phyloP scores from a whole-genome alignment of 2,329 filamentous ascomycete genomes.

The Pezicula radicicola region DNA sequence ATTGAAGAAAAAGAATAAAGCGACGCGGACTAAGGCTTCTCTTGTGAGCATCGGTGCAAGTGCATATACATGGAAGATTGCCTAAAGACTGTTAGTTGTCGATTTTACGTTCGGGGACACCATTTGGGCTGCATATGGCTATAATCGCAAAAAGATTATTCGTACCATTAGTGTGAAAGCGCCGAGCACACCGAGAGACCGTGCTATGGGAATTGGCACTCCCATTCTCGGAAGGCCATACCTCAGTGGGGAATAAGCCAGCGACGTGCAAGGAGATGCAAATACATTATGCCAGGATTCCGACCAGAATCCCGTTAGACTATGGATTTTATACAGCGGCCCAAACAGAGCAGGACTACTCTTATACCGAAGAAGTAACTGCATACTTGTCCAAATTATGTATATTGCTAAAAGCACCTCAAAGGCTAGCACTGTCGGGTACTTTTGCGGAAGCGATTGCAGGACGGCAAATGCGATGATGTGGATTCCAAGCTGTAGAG shows the following conservation, averaged over 20 bases:
- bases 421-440: slow-evolving; percentile 32
- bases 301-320: slow-evolving; percentile 35
- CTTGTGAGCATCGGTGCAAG: slow-evolving; percentile 30
- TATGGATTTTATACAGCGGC: slow-evolving; percentile 34
- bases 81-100: slow-evolving; percentile 4
- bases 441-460: slow-evolving; percentile 32
- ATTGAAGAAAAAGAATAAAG: slow-evolving; percentile 36
- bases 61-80: slow-evolving; percentile 35
- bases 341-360: slow-evolving; percentile 36
- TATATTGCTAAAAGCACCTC: slow-evolving; percentile 37
- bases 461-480: slow-evolving; percentile 28
- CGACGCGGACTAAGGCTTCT: slow-evolving; percentile 30
- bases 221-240: slow-evolving; percentile 27
- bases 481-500: slow-evolving; percentile 32
- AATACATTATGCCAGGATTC: slow-evolving; percentile 41
- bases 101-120: neutral
- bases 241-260: slow-evolving; percentile 35
- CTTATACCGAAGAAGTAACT: slow-evolving; percentile 33
- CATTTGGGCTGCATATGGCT: too few species aligned
- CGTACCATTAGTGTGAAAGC: slow-evolving; percentile 34
- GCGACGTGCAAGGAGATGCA: slow-evolving; percentile 33
- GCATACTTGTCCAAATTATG: slow-evolving; percentile 36
- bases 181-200: slow-evolving; percentile 32
- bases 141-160: too few species aligned
- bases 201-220: slow-evolving; percentile 28